Base-by-base conservation (phyloP, 768 basidiomycete genomes). In the Lactarius psammicola region DNA sequence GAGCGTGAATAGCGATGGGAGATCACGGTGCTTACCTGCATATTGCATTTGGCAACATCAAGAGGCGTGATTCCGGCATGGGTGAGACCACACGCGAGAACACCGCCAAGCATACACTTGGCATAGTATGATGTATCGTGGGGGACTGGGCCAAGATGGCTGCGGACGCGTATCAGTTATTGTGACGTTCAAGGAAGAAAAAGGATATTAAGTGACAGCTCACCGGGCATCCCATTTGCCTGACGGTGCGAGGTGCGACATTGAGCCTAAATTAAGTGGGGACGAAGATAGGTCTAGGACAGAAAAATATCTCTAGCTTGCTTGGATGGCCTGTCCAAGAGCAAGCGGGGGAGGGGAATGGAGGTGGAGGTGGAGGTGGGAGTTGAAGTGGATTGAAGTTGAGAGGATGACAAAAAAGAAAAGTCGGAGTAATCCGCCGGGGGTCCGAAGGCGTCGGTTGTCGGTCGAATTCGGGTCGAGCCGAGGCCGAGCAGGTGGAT, bases 31-130 rank as follows among this genome's bases (percentile, higher is more conserved):
- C 82, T 42, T 46, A 86, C 90, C 88, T 93, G 91, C 89, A 93
- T 93, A 82, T 93, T 93, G 77, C 91, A 92, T 80, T 93, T 93
- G 70, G 89, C 89, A 64, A 93, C 91, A 79, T 93, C 91, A 66
- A 93, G 84, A 40, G 91, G 91, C 15, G 91, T 92, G 76, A 93
- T 87, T 72, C 87, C 90, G 17, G 90, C 92, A 75, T 95, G 93
- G 68, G 93, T 95, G 75, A 90, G 28, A 79, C 93, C 93, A 72
- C 93, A 95, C 23, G 93, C 92, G 69, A 95, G 82, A 60, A 81
- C 81, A 85, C 93, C 93, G 74, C 92, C 92, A 71, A 95, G 84
- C 86, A 92, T 87, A 76, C 88, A 90, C 78, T 94, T 92, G 75
- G 86, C 76, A 76, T 93, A 93, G 83, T 93, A 93, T 57, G 79